These are phyloP conservation scores for Backusella tuberculispora DNA, from an alignment of 192 early-diverging fungal genomes.

Conservation along the genomic window DNA sequence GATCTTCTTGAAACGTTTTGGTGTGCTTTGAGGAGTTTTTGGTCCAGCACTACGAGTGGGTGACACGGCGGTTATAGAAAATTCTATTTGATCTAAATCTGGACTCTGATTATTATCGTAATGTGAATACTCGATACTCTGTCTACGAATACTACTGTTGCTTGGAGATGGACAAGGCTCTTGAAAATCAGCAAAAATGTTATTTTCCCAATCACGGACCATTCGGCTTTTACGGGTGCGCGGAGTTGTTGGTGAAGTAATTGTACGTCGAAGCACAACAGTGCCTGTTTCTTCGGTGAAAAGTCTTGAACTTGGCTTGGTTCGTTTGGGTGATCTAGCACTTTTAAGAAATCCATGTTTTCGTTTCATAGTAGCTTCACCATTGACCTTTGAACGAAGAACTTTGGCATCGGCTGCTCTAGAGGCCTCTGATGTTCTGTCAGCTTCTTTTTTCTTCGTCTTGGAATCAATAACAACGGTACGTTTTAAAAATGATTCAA, in stretches of 20 bases:
- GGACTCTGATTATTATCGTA: background rate
- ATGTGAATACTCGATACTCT: background rate
- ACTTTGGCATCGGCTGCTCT: slow-evolving; percentile 11
- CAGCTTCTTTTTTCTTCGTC: background rate
- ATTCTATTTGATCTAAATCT: background rate
- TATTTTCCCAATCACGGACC: background rate
- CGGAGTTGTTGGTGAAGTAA: background rate
- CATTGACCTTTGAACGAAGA: slow-evolving; percentile 17
- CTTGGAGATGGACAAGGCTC: slow-evolving; percentile 9
- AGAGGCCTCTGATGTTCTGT: slow-evolving; percentile 8
- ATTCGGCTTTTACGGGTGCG: background rate
- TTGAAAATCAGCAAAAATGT: background rate
- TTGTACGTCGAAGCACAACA: slow-evolving; percentile 11
- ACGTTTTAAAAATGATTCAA: slow-evolving; percentile 15
- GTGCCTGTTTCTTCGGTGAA: background rate
- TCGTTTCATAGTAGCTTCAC: slow-evolving; percentile 23
- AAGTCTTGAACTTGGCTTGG: background rate
- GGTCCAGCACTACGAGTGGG: background rate
- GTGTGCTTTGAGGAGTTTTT: slow-evolving; percentile 5
- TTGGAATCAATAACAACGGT: background rate
- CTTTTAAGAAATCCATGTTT: slow-evolving; percentile 11
- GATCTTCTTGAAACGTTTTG: slow-evolving; percentile 1
- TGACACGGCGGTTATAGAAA: background rate
- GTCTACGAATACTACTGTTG: background rate
- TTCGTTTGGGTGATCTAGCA: slow-evolving; percentile 12